Evolutionary conservation across 2,329 filamentous ascomycete species (phyloP).

Genomic region (Thermomyces lanuginosus): DNA sequence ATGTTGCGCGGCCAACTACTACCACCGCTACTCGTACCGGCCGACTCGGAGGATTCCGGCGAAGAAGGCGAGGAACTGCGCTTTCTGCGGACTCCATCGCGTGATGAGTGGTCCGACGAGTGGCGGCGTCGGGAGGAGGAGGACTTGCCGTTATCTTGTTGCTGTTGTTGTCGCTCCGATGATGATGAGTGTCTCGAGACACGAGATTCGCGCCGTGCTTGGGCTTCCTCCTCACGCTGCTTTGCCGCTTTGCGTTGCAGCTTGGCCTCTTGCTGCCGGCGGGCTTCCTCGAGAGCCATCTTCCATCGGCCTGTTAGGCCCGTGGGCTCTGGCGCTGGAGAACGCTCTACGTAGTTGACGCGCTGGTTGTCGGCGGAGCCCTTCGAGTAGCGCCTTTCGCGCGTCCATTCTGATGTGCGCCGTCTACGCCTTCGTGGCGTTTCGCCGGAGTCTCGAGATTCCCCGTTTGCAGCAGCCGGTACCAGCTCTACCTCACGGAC

Average conservation of each 20-base stretch:
- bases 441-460: conserved; percentile 5
- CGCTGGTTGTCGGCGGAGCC: conserved; percentile 19
- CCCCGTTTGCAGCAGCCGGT: conserved; percentile 5
- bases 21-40: too few relatives aligned
- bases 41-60: too few relatives aligned
- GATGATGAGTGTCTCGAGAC: too few relatives aligned
- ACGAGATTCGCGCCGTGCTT: not conserved
- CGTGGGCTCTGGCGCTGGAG: conserved; percentile 20
- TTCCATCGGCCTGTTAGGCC: conserved; percentile 19
- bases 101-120: conserved; percentile 13
- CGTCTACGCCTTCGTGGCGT: conserved; percentile 17
- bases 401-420: conserved; percentile 12
- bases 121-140: too few relatives aligned
- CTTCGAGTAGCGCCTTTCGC: conserved; percentile 21
- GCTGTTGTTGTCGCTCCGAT: conserved; percentile 4
- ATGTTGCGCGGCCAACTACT: conserved; percentile 13
- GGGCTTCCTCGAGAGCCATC: conserved; percentile 20
- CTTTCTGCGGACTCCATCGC: conserved; percentile 11
- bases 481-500: conserved; percentile 2
- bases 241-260: conserved; percentile 17
- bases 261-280: conserved; percentile 20
- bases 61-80: conserved; percentile 14
- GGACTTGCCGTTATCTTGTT: conserved; percentile 5
- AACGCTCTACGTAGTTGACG: conserved; percentile 6
- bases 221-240: conserved; percentile 8